phyloP scores from a whole-genome alignment of 2,329 filamentous ascomycete species.

The Aspergillus sp. region DNA sequence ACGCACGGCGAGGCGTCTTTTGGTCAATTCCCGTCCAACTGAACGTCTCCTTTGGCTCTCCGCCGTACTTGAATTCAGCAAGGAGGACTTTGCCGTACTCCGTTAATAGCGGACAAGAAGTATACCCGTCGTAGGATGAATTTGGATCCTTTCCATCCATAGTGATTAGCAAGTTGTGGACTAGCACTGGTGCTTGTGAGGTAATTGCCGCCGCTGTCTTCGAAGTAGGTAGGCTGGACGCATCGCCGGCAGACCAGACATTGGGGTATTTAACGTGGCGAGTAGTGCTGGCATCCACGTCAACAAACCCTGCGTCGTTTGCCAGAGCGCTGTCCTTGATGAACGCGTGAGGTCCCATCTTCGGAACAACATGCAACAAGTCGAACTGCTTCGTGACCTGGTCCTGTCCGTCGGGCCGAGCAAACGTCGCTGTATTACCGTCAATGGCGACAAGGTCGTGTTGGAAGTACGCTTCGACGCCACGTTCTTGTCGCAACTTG shows the following conservation, averaged over 20 bases:
- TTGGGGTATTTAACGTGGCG: conserved; percentile 55
- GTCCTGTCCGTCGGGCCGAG: conserved; percentile 36
- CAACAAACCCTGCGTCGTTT: conserved; percentile 57
- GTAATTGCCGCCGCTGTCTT: conserved; percentile 57
- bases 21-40: conserved; percentile 57
- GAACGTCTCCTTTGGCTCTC: conserved; percentile 63
- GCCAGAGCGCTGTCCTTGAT: conserved; percentile 54
- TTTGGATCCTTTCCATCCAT: conserved; percentile 48
- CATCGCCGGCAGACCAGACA: conserved; percentile 60
- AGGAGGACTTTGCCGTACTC: conserved; percentile 63
- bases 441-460: conserved; percentile 56
- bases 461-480: conserved; percentile 58
- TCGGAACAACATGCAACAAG: conserved; percentile 57
- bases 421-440: conserved; percentile 54
- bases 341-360: conserved; percentile 57
- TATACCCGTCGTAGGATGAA: conserved; percentile 53
- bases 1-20: conserved; percentile 52
- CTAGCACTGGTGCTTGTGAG: conserved; percentile 51
- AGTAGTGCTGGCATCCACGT: conserved; percentile 53
- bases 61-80: conserved; percentile 65
- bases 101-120: conserved; percentile 54
- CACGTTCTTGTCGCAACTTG: conserved; percentile 51
- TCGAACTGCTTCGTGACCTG: conserved; percentile 52
- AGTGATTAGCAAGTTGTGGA: conserved; percentile 46
- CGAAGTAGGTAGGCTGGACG: conserved; percentile 58